Evolutionary conservation across 1,284 basidiomycete species (phyloP).

Genomic region (Gomphus bonarii): DNA sequence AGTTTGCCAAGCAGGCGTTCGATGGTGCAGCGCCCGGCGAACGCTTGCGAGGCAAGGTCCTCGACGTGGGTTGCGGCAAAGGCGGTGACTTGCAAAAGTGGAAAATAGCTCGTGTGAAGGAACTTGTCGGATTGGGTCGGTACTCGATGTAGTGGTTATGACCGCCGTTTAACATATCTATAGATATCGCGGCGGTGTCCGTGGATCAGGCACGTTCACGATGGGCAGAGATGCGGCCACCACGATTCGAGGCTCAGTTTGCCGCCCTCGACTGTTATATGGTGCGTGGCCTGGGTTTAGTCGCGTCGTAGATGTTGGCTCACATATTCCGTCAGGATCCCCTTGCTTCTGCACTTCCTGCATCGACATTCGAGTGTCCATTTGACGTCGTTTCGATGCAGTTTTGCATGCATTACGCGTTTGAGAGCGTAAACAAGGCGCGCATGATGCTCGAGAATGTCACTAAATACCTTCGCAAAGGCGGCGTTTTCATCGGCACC

Average conservation of each 20-base stretch:
- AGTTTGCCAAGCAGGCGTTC: conserved; percentile 40
- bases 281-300: conserved; percentile 20
- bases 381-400: conserved; percentile 98
- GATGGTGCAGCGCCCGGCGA: conserved; percentile 29
- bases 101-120: conserved; percentile 76
- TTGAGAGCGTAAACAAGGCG: conserved; percentile 80
- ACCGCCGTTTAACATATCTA: neutral
- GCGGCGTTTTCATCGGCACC: conserved; percentile 90
- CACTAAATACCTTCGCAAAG: conserved; percentile 64
- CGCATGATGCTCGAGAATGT: conserved; percentile 93
- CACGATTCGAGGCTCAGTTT: conserved; percentile 70
- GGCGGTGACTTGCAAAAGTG: conserved; percentile 97
- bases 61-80: conserved; percentile 97
- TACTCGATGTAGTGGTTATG: conserved; percentile 12
- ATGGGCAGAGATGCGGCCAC: conserved; percentile 36
- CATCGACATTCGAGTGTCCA: conserved; percentile 39
- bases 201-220: conserved; percentile 82
- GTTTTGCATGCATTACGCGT: conserved; percentile 99
- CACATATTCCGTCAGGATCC: conserved; percentile 31
- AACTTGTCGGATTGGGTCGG: conserved; percentile 79
- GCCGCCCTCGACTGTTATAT: conserved; percentile 85
- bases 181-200: conserved; percentile 88
- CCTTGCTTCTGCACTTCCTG: conserved; percentile 59
- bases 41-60: conserved; percentile 75
- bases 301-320: neutral